Evolutionary conservation across 2,329 filamentous ascomycete genomes (phyloP).

Genomic region (Stagonosporopsis tanaceti): DNA sequence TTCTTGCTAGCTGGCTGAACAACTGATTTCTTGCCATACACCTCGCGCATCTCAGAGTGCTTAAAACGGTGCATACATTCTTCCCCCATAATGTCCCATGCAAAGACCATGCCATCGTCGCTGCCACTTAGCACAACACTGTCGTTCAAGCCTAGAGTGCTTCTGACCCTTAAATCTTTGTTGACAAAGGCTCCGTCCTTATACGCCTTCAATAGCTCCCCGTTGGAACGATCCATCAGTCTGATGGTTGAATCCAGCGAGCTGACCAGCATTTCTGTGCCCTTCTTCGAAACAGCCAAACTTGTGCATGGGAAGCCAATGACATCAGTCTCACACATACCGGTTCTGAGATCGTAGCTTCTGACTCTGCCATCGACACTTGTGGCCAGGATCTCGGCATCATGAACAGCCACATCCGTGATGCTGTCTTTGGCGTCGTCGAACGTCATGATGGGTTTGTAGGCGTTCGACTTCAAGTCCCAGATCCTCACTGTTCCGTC

Average conservation of each 20-base stretch:
- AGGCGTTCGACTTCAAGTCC: slow-evolving; percentile 45
- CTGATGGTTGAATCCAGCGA: slow-evolving; percentile 78
- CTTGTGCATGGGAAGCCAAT: slow-evolving; percentile 72
- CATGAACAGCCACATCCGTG: slow-evolving; percentile 52
- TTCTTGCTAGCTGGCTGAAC: slow-evolving; percentile 46
- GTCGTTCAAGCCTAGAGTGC: slow-evolving; percentile 77
- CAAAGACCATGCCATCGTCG: slow-evolving; percentile 76
- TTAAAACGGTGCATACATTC: slow-evolving; percentile 69
- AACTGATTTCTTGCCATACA: slow-evolving; percentile 42
- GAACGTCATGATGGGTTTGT: slow-evolving; percentile 75
- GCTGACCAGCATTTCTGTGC: slow-evolving; percentile 76
- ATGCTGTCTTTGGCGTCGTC: slow-evolving; percentile 77
- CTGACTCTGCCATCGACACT: slow-evolving; percentile 87
- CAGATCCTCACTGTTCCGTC: slow-evolving; percentile 80
- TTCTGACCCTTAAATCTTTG: slow-evolving; percentile 75
- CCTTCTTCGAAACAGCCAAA: slow-evolving; percentile 74
- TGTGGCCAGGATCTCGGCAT: slow-evolving; percentile 69
- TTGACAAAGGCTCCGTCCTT: slow-evolving; percentile 66
- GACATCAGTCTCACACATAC: slow-evolving; percentile 60
- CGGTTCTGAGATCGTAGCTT: slow-evolving; percentile 83
- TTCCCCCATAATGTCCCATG: slow-evolving; percentile 85
- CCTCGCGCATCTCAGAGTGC: slow-evolving; percentile 49
- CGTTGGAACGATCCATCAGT: slow-evolving; percentile 80
- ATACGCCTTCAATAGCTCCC: slow-evolving; percentile 77
- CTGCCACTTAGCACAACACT: slow-evolving; percentile 82